Evolutionary conservation across 257 asterid genomes (phyloP).

Genomic region (Solanum appendiculatum): DNA sequence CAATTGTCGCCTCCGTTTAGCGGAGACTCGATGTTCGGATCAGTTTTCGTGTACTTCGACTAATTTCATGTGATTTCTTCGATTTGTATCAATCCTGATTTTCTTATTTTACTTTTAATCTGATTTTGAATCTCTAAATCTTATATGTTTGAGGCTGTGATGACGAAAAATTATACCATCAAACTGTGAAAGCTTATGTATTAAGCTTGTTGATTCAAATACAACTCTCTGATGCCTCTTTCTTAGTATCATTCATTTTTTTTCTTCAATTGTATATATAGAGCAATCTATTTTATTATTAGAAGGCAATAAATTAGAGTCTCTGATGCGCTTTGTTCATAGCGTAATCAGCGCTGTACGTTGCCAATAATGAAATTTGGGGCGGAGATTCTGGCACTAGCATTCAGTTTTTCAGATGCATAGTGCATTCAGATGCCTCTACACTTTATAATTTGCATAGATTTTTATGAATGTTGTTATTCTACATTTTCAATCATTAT

Average conservation of each 20-base stretch:
- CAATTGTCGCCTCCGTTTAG: not conserved
- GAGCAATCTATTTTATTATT: not conserved
- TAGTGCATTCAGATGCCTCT: constrained; percentile 6
- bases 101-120: not conserved
- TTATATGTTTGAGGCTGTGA: not conserved
- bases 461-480: too few species aligned
- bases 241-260: not conserved
- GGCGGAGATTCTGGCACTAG: constrained; percentile 11
- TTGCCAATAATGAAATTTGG: constrained; percentile 11
- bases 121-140: not conserved
- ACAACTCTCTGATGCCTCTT: not conserved
- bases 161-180: not conserved
- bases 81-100: too few species aligned
- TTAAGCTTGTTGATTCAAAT: not conserved
- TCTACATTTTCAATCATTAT: too few species aligned
- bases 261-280: not conserved
- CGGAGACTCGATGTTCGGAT: too few species aligned
- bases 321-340: constrained; percentile 13
- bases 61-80: not conserved
- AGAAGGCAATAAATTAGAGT: constrained; percentile 32
- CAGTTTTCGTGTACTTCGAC: too few species aligned
- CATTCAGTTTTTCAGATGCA: not conserved
- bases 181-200: not conserved
- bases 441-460: not conserved
- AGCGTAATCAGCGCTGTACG: constrained; percentile 24